Evolutionary conservation across 768 basidiomycete species (phyloP), one percentile per base, ranked within the genome.

Genomic region (Suillus tomentosus): DNA sequence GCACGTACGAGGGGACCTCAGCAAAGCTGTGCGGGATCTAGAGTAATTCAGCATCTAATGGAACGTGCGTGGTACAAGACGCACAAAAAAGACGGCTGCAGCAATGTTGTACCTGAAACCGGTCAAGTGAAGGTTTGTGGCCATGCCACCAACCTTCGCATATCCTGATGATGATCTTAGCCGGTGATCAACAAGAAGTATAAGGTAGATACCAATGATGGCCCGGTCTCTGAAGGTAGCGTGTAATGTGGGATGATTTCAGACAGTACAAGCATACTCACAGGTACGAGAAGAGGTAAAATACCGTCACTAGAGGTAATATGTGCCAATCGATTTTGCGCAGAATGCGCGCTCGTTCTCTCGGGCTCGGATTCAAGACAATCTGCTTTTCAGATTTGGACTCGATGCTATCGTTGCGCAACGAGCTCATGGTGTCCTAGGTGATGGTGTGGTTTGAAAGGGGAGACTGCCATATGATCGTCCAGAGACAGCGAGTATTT

Each of bases 251-350:
- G 11, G 9, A 65, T 39, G 56, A 37, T 10, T 14, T 24, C 31
- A 36, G 5, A 37, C 22, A 50, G 4, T 14, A 54, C n/a, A 59
- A 15, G 22, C 24, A 27, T 8, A 77, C 81, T 73, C 65, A 82
- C 79, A 83, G 69, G 67, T 82, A 83, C 5, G 80, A 81, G 53
- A 82, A 73, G 42, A 83, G 72, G 63, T 79, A 82, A 15, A 84
- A 69, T 37, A 80, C 60, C 3, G 80, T 80, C 43, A 82, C 75
- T 45, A 82, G 74, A 13, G 82, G 81, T 57, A 84, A 66, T 22
- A 83, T 66, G 65, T 81, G 80, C 64, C 71, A 70, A 66, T 84
- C 82, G 39, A 83, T 64, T 67, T 82, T 84, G 31, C 80, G 73
- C 48, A 83, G 64, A 17, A 76, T 58, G 62, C 67, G 74, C 3